A percentile compares a stretch with the other conserved stretches of the same genome.
phyloP scores from a whole-genome alignment of 495 filamentous ascomycete genomes.

The Cercophora newfieldiana region DNA sequence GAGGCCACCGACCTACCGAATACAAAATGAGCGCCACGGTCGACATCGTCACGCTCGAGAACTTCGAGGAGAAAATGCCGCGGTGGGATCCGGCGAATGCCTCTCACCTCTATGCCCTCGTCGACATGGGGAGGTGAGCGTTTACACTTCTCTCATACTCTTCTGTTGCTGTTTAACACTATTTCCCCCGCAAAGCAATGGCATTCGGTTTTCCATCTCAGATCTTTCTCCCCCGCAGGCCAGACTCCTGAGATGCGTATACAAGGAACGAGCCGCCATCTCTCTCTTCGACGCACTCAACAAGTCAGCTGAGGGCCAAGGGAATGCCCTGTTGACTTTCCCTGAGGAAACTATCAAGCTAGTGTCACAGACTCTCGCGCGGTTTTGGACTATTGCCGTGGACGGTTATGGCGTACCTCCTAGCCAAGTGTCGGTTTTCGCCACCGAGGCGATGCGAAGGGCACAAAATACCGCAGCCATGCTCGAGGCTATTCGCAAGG shows the following conservation, averaged over 20 bases:
- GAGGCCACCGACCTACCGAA: neutral
- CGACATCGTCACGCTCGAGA: conserved; percentile 52
- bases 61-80: conserved; percentile 50
- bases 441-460: conserved; percentile 84
- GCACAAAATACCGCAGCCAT: conserved; percentile 74
- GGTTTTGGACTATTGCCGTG: conserved; percentile 72
- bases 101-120: conserved; percentile 57
- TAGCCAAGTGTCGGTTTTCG: conserved; percentile 68
- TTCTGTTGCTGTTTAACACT: conserved; percentile 4
- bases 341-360: conserved; percentile 59
- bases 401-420: conserved; percentile 62
- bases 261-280: conserved; percentile 74
- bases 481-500: conserved; percentile 58
- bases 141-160: neutral
- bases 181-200: conserved; percentile 64
- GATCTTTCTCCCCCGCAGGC: conserved; percentile 67
- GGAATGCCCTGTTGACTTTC: conserved; percentile 56
- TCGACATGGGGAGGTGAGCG: conserved; percentile 74
- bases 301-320: conserved; percentile 25
- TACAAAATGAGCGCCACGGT: conserved; percentile 25
- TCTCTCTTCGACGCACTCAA: conserved; percentile 88
- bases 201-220: conserved; percentile 90
- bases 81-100: conserved; percentile 41
- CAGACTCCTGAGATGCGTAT: conserved; percentile 74
- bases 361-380: conserved; percentile 63